A percentile compares a stretch with the other conserved stretches of the same genome.
Conservation (phyloP, 148 eudicot genomes). For the Vaccinium corymbosum region DNA sequence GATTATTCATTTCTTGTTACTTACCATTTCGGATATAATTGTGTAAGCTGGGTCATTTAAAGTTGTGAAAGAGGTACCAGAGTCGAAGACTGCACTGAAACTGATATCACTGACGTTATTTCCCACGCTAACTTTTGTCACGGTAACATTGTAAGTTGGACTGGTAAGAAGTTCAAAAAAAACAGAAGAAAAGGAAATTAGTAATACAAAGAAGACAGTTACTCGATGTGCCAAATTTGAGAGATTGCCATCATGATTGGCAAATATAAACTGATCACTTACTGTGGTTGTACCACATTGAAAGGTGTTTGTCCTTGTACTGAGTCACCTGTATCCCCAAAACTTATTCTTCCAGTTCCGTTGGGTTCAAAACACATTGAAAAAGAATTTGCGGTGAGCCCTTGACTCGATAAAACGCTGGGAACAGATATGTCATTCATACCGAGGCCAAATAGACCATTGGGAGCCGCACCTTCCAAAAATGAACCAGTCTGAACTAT, state of each 20-base stretch:
- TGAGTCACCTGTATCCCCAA: conserved; percentile 80
- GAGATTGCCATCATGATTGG: not conserved
- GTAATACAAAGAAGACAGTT: not conserved
- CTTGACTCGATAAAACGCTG: conserved; percentile 61
- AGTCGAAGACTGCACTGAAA: conserved; percentile 60
- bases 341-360: conserved; percentile 70
- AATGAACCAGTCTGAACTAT: conserved; percentile 70
- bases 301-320: conserved; percentile 70
- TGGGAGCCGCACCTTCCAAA: conserved; percentile 79
- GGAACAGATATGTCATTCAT: conserved; percentile 71
- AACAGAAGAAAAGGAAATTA: conserved; percentile 2
- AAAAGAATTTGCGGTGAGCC: conserved; percentile 68
- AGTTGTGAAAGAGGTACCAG: conserved; percentile 84
- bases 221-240: not conserved
- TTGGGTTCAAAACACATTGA: conserved; percentile 85
- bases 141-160: conserved; percentile 57
- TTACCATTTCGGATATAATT: conserved; percentile 51
- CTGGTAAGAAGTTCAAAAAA: conserved; percentile 38
- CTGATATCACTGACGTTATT: conserved; percentile 36
- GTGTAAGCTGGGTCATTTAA: conserved; percentile 74
- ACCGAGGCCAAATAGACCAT: conserved; percentile 86
- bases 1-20: conserved; percentile 19
- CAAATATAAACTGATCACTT: conserved; percentile 19
- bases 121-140: conserved; percentile 56
- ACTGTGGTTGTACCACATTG: conserved; percentile 40